These are phyloP conservation scores for Mycosphaerella sp. DNA, from an alignment of 2,329 filamentous ascomycete genomes.

Conservation along the genomic window DNA sequence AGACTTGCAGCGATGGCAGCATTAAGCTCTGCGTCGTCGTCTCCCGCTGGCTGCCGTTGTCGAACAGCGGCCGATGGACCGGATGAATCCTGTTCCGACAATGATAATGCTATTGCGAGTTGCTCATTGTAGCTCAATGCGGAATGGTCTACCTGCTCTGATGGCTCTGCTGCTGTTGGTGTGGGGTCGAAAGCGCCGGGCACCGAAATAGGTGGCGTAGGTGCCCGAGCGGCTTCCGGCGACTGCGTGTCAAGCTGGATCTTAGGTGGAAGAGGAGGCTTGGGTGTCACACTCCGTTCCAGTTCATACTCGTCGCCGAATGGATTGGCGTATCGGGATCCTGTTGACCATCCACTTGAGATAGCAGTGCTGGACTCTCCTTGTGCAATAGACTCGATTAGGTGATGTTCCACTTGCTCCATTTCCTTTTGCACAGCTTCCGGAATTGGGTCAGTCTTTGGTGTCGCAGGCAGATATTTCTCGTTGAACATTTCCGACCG, in stretches of 20 bases:
- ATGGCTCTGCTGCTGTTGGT: constrained; percentile 3
- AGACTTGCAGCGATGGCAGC: constrained; percentile 35
- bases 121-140: constrained; percentile 35
- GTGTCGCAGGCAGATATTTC: constrained; percentile 20
- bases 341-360: constrained; percentile 36
- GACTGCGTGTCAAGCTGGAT: constrained; percentile 30
- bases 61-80: constrained; percentile 21
- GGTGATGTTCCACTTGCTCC: constrained; percentile 25
- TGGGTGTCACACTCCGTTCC: constrained; percentile 37
- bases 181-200: constrained; percentile 18
- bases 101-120: constrained; percentile 34
- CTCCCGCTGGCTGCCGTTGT: constrained; percentile 16
- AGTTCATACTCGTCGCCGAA: constrained; percentile 41
- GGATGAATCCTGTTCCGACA: constrained; percentile 33
- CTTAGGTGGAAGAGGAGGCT: constrained; percentile 44
- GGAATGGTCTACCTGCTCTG: constrained; percentile 18
- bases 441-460: constrained; percentile 19
- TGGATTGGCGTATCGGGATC: constrained; percentile 40
- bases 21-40: constrained; percentile 28
- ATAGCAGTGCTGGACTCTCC: constrained; percentile 15
- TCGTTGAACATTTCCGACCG: constrained; percentile 6
- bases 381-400: constrained; percentile 20
- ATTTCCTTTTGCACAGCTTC: constrained; percentile 21
- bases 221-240: constrained; percentile 15
- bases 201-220: constrained; percentile 19